Evolutionary conservation across 2,329 filamentous ascomycete genomes (phyloP).

Genomic region (Corynespora cassiicola): DNA sequence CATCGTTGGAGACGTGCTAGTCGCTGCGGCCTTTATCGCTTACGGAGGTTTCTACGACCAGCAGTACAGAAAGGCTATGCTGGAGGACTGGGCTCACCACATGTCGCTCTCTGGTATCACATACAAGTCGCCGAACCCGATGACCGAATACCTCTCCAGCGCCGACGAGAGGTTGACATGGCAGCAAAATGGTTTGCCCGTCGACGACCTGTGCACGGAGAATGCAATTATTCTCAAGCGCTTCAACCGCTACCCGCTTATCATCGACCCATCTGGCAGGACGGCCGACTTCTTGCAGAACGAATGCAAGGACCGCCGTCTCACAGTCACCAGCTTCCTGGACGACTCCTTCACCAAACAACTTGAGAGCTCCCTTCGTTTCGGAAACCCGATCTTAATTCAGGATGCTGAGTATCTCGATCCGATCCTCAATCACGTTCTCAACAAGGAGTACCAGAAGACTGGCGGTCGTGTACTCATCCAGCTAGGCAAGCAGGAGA

Average conservation of each 20-base stretch:
- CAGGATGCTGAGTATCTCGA: slow-evolving; percentile 98
- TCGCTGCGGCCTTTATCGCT: slow-evolving; percentile 95
- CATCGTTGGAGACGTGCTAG: slow-evolving; percentile 91
- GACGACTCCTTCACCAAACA: slow-evolving; percentile 99
- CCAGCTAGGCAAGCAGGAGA: slow-evolving; percentile 97
- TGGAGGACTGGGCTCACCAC: slow-evolving; percentile 96
- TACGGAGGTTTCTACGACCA: slow-evolving; percentile 98
- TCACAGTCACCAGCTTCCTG: slow-evolving; percentile 97
- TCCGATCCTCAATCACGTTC: slow-evolving; percentile 95
- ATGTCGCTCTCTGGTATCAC: slow-evolving; percentile 90
- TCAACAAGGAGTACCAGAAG: slow-evolving; percentile 99
- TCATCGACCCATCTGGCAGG: slow-evolving; percentile 95
- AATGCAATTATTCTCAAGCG: slow-evolving; percentile 97
- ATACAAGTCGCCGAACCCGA: slow-evolving; percentile 91
- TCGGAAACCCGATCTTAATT: slow-evolving; percentile 97
- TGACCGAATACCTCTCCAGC: slow-evolving; percentile 95
- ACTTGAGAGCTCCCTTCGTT: slow-evolving; percentile 92
- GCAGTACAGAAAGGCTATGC: slow-evolving; percentile 96
- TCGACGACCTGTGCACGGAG: slow-evolving; percentile 97
- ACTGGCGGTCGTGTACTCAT: slow-evolving; percentile 98
- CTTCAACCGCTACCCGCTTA: slow-evolving; percentile 97
- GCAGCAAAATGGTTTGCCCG: slow-evolving; percentile 92
- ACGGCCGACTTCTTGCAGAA: slow-evolving; percentile 95
- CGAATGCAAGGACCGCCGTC: slow-evolving; percentile 88
- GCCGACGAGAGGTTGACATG: slow-evolving; percentile 93